These are phyloP conservation scores for Mortierella claussenii DNA, from an alignment of 192 early-diverging fungal species.

Conservation along the genomic window DNA sequence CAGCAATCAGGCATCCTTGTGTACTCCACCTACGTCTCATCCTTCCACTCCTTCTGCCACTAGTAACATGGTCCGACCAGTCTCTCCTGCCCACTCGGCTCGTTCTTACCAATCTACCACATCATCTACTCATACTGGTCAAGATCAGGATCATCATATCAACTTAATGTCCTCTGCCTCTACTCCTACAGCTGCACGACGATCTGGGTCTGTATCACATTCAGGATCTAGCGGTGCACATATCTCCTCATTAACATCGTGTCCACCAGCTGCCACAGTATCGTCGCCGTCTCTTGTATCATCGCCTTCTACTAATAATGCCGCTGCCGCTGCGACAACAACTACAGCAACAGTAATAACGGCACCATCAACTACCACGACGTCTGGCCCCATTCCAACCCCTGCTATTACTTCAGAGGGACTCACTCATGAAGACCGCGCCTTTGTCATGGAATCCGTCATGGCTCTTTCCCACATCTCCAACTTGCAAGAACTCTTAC, in stretches of 20 bases:
- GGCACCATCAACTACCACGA: background rate
- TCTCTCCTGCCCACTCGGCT: conserved; percentile 31
- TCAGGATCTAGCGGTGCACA: no score
- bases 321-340: no score
- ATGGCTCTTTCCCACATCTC: conserved; percentile 20
- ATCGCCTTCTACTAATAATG: no score
- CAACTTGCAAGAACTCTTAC: conserved; percentile 33
- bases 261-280: no score
- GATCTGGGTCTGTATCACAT: no score
- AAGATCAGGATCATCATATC: conserved; percentile 34
- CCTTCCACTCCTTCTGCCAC: conserved; percentile 1
- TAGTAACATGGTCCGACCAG: conserved; percentile 7
- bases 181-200: no score
- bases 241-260: no score
- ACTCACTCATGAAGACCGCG: conserved; percentile 27
- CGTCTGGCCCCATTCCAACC: no score
- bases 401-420: background rate
- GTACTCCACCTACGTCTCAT: conserved; percentile 15
- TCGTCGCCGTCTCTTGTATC: no score
- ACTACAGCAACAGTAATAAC: background rate
- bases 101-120: conserved; percentile 27
- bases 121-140: conserved; percentile 20
- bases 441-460: conserved; percentile 40
- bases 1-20: no score
- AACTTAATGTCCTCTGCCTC: no score